These are phyloP conservation scores for Thuidium tamariscinum DNA, from an alignment of 225 moss, liverwort and hornwort species.

Conservation along the genomic window DNA sequence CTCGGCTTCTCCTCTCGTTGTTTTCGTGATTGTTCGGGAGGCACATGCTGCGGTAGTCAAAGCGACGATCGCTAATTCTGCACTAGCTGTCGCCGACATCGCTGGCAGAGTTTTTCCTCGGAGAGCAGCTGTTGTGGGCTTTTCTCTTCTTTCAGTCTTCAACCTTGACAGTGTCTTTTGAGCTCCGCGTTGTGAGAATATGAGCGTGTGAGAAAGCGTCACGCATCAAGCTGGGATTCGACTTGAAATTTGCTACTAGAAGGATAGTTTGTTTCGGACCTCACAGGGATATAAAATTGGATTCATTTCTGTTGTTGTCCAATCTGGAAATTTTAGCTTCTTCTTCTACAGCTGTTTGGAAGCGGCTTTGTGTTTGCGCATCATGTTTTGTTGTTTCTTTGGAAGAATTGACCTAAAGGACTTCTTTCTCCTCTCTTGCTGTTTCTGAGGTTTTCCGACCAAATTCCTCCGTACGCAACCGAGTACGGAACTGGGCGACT, in stretches of 20 bases:
- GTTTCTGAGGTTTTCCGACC: not conserved
- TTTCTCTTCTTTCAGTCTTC: not conserved
- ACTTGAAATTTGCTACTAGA: not conserved
- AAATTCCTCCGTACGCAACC: too few relatives aligned
- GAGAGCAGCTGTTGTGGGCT: not conserved
- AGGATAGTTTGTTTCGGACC: not conserved
- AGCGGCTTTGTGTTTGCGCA: not conserved
- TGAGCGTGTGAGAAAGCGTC: not conserved
- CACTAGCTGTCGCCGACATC: not conserved
- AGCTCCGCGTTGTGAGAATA: not conserved
- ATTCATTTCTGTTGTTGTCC: not conserved
- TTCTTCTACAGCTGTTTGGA: not conserved
- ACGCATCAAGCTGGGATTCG: not conserved
- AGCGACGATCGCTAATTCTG: not conserved
- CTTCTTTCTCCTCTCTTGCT: not conserved
- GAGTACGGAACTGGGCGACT: not conserved
- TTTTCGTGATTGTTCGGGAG: not conserved
- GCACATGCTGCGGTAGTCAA: not conserved
- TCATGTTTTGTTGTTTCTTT: not conserved
- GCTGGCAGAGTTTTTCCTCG: not conserved
- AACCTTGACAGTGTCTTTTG: not conserved
- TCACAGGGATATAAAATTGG: not conserved
- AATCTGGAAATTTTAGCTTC: not conserved
- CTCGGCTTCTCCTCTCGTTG: not conserved
- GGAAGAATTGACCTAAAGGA: not conserved